These are phyloP conservation scores for Chaetomium olivaceum DNA, from an alignment of 2,329 filamentous ascomycete species.

Conservation along the genomic window DNA sequence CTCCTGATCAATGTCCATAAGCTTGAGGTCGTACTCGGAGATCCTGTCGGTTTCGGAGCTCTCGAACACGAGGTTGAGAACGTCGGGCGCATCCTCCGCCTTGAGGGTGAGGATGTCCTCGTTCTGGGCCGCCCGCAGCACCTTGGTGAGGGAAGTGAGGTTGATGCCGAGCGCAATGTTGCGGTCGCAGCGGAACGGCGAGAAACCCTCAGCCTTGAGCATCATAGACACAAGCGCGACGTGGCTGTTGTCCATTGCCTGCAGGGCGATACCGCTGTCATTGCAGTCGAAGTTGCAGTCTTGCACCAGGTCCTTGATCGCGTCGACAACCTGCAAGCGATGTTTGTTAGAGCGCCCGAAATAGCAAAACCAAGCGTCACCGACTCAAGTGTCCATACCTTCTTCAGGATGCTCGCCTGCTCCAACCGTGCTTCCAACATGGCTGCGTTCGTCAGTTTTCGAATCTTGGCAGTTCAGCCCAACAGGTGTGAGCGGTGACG, in stretches of 20 bases:
- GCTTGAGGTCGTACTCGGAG: slow-evolving; percentile 99
- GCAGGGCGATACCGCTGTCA: slow-evolving; percentile 95
- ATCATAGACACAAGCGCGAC: slow-evolving; percentile 99
- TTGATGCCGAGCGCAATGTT: slow-evolving; percentile 99
- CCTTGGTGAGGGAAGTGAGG: slow-evolving; percentile 93
- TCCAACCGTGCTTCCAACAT: slow-evolving; percentile 91
- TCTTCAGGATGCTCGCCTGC: slow-evolving; percentile 92
- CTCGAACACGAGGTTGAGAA: slow-evolving; percentile 95
- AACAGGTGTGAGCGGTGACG: not conserved
- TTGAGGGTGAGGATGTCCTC: slow-evolving; percentile 96
- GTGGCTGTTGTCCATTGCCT: slow-evolving; percentile 99
- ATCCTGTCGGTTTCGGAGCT: slow-evolving; percentile 83
- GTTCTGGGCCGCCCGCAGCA: slow-evolving; percentile 88
- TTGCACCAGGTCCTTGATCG: slow-evolving; percentile 98
- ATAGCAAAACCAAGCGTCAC: no score
- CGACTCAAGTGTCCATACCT: slow-evolving; percentile 58
- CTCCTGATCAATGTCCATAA: slow-evolving; percentile 99
- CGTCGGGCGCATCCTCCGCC: slow-evolving; percentile 94
- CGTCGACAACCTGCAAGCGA: slow-evolving; percentile 79
- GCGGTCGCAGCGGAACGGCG: slow-evolving; percentile 95
- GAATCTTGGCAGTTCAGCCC: not conserved
- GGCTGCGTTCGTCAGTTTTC: slow-evolving; percentile 26
- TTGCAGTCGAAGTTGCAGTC: slow-evolving; percentile 99
- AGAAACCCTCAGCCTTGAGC: slow-evolving; percentile 93
- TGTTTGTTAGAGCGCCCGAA: not conserved